Base-by-base conservation (phyloP, 192 early-diverging fungal genomes). In the Entophlyctis helioformis region DNA sequence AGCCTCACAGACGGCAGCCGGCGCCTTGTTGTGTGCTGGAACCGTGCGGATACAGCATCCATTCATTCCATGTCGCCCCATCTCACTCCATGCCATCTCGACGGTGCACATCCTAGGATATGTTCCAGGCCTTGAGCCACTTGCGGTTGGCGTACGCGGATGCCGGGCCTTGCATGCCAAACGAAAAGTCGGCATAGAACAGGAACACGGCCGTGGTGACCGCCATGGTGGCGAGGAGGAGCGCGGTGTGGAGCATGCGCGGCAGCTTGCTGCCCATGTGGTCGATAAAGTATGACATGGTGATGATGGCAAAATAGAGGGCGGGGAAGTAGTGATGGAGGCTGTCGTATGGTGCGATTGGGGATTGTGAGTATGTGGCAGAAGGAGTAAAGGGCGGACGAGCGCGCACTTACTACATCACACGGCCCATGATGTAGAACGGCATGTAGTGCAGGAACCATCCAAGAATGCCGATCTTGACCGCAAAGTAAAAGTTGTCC, bases 251-350 rank as follows among this genome's bases (percentile, higher is more conserved):
- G 56, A 75, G 76, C 36, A 65, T 35, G 35, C 44, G 38, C 18
- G 59, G 55, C 36, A 61, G 33, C 63, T 53, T 51, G 15, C 29
- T 15, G 25, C 35, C 26, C 26, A 80, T 46, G 47, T 91, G 87
- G 53, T 98, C 91, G 16, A 88, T 38, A 18, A 87, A 24, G 54
- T 76, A 84, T 7, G 76, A 77, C 10, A 81, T 65, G 49, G 83
- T 69, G 43, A 96, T 74, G 49, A 95, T 80, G 15, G 82, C 79
- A 73, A 95, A 98, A 62, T 96, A 95, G 23, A 95, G 54, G 0
- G 90, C 87, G 1, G 93, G 91, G 67, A 95, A 94, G 57, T 96
- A 96, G 61, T 96, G 95, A 57, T 98, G 95, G 27, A 96, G 61
- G 42, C 67, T 69, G 46, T 18, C 27, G 23, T 36, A 21, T 16